phyloP scores from a whole-genome alignment of 495 filamentous ascomycete genomes.

The Daldinia grandis region DNA sequence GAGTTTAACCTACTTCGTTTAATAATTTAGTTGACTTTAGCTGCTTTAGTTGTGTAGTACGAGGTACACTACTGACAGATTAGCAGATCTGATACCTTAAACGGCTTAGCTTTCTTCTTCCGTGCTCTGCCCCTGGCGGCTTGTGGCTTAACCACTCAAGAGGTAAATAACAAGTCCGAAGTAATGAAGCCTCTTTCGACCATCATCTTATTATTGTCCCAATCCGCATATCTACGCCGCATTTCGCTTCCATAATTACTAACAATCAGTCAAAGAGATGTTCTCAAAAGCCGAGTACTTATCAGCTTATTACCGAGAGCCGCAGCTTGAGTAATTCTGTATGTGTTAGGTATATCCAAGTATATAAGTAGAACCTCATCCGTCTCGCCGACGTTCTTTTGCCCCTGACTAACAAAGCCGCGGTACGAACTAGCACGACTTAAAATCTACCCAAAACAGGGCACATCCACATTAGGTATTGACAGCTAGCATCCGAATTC shows the following conservation, averaged over 20 bases:
- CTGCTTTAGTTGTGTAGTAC: background rate
- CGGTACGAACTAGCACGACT: slow-evolving; percentile 3
- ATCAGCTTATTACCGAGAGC: background rate
- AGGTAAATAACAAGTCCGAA: background rate
- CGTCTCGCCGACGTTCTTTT: background rate
- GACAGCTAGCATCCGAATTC: background rate
- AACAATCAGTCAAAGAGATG: background rate
- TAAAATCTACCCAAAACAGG: background rate
- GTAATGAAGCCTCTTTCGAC: background rate
- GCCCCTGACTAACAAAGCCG: slow-evolving; percentile 6
- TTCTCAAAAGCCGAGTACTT: background rate
- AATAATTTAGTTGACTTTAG: slow-evolving; percentile 2
- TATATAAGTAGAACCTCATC: background rate
- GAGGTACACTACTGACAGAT: background rate
- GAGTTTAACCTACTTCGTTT: slow-evolving; percentile 36
- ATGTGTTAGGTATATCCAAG: too few species aligned
- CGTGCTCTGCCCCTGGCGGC: slow-evolving; percentile 5
- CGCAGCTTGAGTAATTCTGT: background rate
- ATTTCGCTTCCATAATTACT: background rate
- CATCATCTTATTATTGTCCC: background rate
- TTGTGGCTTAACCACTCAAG: slow-evolving; percentile 18
- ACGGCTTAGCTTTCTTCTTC: slow-evolving; percentile 17
- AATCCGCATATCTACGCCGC: background rate
- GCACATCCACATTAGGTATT: background rate
- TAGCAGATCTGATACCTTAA: slow-evolving; percentile 19